A percentile compares a stretch with the other conserved stretches of the same genome.
Conservation (phyloP, 2,329 filamentous ascomycete species). For the Magnaporthiopsis poae region DNA sequence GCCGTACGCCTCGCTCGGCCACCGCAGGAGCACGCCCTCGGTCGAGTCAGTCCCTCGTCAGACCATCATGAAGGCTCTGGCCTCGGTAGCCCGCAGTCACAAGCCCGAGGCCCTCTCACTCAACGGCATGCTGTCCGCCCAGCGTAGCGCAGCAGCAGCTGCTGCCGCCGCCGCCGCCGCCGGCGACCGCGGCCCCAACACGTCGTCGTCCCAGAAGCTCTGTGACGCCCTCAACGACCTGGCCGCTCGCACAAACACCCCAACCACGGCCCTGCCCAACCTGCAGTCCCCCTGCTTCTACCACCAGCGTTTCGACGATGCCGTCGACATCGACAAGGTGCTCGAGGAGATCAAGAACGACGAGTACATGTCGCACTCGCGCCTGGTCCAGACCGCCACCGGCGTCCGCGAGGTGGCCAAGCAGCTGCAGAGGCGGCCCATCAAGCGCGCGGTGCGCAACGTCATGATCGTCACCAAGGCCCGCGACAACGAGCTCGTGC, state of each 20-base stretch:
- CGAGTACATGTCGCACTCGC: slow-evolving; percentile 84
- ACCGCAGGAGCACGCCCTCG: slow-evolving; percentile 43
- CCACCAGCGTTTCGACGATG: slow-evolving; percentile 91
- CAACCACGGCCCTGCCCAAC: slow-evolving; percentile 49
- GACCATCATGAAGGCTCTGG: slow-evolving; percentile 73
- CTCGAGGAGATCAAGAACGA: slow-evolving; percentile 86
- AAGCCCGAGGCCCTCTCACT: slow-evolving; percentile 56
- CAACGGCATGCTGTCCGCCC: slow-evolving; percentile 46
- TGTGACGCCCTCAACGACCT: slow-evolving; percentile 50
- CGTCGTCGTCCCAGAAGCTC: slow-evolving; percentile 50
- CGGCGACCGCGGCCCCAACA: slow-evolving; percentile 26
- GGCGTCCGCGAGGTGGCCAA: slow-evolving; percentile 92
- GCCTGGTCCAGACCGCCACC: slow-evolving; percentile 88
- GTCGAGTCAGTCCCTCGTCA: slow-evolving; percentile 64
- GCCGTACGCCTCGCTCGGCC: slow-evolving; percentile 18
- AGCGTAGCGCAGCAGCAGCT: slow-evolving; percentile 19
- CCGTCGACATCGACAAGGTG: slow-evolving; percentile 88
- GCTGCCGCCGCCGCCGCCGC: neutral
- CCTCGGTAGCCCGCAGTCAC: slow-evolving; percentile 52
- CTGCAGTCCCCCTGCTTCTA: slow-evolving; percentile 94
- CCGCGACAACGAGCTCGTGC: slow-evolving; percentile 83
- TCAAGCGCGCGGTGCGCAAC: slow-evolving; percentile 82
- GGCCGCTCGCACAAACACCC: slow-evolving; percentile 30
- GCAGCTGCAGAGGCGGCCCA: slow-evolving; percentile 82
- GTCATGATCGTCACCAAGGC: slow-evolving; percentile 99